Evolutionary conservation across 2,329 filamentous ascomycete species (phyloP).

Genomic region (Curvularia verruculosa): DNA sequence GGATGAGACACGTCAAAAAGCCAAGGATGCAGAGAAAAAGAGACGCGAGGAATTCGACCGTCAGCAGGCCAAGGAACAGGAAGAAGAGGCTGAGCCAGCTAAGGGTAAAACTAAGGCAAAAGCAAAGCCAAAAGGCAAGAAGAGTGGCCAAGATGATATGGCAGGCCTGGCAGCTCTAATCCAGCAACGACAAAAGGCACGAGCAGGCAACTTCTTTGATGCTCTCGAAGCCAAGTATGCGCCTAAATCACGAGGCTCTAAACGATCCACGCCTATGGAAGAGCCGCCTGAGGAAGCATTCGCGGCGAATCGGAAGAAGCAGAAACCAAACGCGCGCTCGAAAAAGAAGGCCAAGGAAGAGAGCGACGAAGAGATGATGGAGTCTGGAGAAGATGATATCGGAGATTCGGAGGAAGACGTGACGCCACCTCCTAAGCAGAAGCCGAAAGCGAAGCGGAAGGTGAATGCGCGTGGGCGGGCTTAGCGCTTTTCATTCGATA

Average conservation of each 20-base stretch:
- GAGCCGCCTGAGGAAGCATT: conserved; percentile 70
- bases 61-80: conserved; percentile 48
- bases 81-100: conserved; percentile 61
- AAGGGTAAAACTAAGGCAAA: conserved; percentile 38
- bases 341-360: conserved; percentile 32
- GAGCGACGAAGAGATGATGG: conserved; percentile 29
- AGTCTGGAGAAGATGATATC: conserved; percentile 35
- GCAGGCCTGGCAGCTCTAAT: conserved; percentile 47
- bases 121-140: conserved; percentile 55
- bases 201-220: conserved; percentile 46
- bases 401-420: conserved; percentile 33
- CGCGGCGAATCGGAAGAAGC: conserved; percentile 43
- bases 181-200: conserved; percentile 44
- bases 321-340: conserved; percentile 22
- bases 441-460: conserved; percentile 27
- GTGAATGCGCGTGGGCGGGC: conserved; percentile 23
- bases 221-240: conserved; percentile 46
- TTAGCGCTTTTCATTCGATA: conserved; percentile 17
- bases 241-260: conserved; percentile 53
- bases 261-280: conserved; percentile 52
- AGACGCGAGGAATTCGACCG: conserved; percentile 57
- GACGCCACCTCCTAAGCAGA: conserved; percentile 25
- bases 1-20: conserved; percentile 36
- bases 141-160: conserved; percentile 43
- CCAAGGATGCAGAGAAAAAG: conserved; percentile 45